Evolutionary conservation across 2,329 filamentous ascomycete genomes (phyloP).

Genomic region (Alternaria angustiovoidea): DNA sequence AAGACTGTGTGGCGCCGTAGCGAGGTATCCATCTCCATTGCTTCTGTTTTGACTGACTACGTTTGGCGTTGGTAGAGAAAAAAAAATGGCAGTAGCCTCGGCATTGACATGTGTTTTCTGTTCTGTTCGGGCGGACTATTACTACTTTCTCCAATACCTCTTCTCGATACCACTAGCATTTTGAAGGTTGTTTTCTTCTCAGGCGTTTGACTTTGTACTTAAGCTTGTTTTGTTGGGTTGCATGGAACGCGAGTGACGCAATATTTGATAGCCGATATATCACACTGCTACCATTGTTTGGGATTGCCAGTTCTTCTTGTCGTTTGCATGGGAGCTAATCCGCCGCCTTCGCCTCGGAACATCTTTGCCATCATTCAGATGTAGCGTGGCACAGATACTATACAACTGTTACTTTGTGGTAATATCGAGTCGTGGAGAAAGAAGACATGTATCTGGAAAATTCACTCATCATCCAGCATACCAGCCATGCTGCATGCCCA

Average conservation of each 20-base stretch:
- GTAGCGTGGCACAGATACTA: not conserved
- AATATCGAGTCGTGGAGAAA: not conserved
- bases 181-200: not conserved
- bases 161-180: conserved; percentile 5
- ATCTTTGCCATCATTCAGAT: not conserved
- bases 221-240: not conserved
- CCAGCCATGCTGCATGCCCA: not conserved
- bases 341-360: not conserved
- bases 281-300: not conserved
- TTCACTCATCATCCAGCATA: not conserved
- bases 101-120: not conserved
- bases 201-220: not conserved
- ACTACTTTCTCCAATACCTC: not conserved
- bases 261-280: not conserved
- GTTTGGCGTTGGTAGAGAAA: not conserved
- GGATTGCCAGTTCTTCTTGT: not conserved
- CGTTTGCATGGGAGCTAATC: not conserved
- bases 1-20: not conserved
- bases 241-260: not conserved
- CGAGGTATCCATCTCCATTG: not conserved
- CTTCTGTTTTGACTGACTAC: not conserved
- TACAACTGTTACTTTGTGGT: too few species aligned
- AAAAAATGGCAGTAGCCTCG: not conserved
- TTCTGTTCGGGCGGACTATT: not conserved
- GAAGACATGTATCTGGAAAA: not conserved